Evolutionary conservation across 75 land plant species (phyloP).

Genomic region (Cryptomeria japonica): DNA sequence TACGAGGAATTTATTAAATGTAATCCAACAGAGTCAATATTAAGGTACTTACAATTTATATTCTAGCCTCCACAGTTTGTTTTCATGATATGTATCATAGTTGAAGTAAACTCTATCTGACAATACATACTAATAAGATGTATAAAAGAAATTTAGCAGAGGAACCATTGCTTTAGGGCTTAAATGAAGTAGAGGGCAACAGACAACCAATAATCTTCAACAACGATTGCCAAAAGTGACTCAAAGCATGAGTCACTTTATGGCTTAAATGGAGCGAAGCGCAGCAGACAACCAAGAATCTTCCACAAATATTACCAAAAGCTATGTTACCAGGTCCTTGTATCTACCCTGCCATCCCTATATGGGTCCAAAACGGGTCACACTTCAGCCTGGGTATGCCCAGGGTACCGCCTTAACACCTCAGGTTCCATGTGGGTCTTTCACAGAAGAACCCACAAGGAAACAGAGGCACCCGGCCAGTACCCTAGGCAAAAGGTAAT

Average conservation of each 20-base stretch:
- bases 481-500: no score
- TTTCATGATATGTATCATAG: not conserved
- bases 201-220: not conserved
- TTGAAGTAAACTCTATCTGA: not conserved
- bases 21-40: not conserved
- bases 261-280: not conserved
- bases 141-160: not conserved
- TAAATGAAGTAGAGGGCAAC: not conserved
- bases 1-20: not conserved
- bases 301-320: not conserved
- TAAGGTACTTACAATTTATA: not conserved
- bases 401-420: no score
- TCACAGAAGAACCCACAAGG: no score
- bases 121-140: not conserved
- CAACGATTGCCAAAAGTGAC: not conserved
- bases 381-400: no score
- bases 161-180: not conserved
- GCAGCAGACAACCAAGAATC: not conserved
- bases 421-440: no score
- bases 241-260: not conserved
- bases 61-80: not conserved
- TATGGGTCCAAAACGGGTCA: no score
- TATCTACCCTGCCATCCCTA: no score
- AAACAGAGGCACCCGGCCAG: no score
- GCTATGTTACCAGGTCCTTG: no score